A percentile compares a stretch with the other conserved stretches of the same genome.
Conservation (phyloP, 306 rosid species). For the Dryas octopetala region DNA sequence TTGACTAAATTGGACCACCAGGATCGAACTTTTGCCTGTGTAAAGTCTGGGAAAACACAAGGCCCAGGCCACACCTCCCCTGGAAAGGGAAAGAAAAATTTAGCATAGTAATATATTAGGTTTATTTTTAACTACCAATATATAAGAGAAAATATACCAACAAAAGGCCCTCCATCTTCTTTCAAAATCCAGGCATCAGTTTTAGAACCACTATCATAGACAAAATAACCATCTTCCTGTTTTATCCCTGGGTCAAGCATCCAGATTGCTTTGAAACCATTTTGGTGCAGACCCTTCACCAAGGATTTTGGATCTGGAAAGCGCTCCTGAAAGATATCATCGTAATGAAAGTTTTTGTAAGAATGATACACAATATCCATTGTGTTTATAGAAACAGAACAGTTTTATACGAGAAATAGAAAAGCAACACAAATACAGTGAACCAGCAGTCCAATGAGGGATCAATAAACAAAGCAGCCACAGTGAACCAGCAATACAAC, state of each 20-base stretch:
- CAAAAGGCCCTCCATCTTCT: slow-evolving; percentile 66
- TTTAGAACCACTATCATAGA: slow-evolving; percentile 71
- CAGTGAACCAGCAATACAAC: background rate
- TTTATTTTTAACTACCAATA: slow-evolving; percentile 1
- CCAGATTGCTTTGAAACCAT: slow-evolving; percentile 91
- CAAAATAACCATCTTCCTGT: slow-evolving; percentile 73
- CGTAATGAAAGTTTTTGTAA: slow-evolving; percentile 18
- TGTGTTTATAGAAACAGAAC: background rate
- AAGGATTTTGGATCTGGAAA: slow-evolving; percentile 73
- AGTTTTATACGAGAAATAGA: background rate
- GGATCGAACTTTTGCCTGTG: slow-evolving; percentile 73
- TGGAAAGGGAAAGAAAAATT: slow-evolving; percentile 34
- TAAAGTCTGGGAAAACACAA: slow-evolving; percentile 91
- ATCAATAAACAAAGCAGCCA: background rate
- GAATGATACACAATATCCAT: background rate
- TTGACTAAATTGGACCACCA: slow-evolving; percentile 94
- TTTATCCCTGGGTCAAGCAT: slow-evolving; percentile 97
- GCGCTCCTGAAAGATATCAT: slow-evolving; percentile 56
- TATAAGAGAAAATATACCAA: slow-evolving; percentile 47
- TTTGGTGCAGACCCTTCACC: slow-evolving; percentile 53
- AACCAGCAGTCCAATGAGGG: background rate
- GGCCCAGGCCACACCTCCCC: slow-evolving; percentile 96
- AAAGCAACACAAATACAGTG: slow-evolving; percentile 1
- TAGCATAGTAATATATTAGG: slow-evolving; percentile 5
- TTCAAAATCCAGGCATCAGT: slow-evolving; percentile 73